phyloP scores from a whole-genome alignment of 1,139 yeast genomes.

The Meyerozyma sp. region DNA sequence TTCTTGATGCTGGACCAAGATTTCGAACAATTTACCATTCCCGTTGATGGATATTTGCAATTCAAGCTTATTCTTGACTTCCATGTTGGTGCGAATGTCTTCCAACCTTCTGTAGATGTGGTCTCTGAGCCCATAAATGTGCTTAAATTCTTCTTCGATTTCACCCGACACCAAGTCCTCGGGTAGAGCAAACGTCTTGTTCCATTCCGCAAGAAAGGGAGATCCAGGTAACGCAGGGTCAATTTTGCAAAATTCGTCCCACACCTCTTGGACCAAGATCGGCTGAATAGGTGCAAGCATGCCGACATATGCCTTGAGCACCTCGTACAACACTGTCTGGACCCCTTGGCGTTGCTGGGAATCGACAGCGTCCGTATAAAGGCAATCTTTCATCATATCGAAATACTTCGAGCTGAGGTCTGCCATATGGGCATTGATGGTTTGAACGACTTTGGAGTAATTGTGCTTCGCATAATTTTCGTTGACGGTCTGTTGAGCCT shows the following conservation, averaged over 20 bases:
- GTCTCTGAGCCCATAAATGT: conserved; percentile 44
- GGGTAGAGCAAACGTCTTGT: conserved; percentile 26
- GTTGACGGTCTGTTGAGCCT: conserved; percentile 39
- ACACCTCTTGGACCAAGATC: conserved; percentile 77
- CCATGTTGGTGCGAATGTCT: conserved; percentile 22
- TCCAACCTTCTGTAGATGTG: conserved; percentile 41
- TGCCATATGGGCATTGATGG: conserved; percentile 63
- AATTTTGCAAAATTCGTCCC: conserved; percentile 50
- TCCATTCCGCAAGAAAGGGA: conserved; percentile 47
- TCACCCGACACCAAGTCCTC: conserved; percentile 15
- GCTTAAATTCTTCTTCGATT: conserved; percentile 35
- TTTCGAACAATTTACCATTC: conserved; percentile 7
- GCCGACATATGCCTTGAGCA: conserved; percentile 58
- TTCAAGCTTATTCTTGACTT: conserved; percentile 62
- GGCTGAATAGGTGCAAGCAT: conserved; percentile 82
- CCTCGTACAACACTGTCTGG: conserved; percentile 64
- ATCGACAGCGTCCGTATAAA: conserved; percentile 60
- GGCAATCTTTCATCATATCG: conserved; percentile 77
- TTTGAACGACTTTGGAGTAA: conserved; percentile 62
- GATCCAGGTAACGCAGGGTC: conserved; percentile 23
- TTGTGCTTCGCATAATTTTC: conserved; percentile 51
- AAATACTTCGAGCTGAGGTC: conserved; percentile 80
- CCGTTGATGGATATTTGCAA: conserved; percentile 40
- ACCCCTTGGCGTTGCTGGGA: conserved; percentile 56
- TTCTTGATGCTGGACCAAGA: conserved; percentile 19